Conservation (phyloP, 768 basidiomycete species). For the Leccinum ochraceum region DNA sequence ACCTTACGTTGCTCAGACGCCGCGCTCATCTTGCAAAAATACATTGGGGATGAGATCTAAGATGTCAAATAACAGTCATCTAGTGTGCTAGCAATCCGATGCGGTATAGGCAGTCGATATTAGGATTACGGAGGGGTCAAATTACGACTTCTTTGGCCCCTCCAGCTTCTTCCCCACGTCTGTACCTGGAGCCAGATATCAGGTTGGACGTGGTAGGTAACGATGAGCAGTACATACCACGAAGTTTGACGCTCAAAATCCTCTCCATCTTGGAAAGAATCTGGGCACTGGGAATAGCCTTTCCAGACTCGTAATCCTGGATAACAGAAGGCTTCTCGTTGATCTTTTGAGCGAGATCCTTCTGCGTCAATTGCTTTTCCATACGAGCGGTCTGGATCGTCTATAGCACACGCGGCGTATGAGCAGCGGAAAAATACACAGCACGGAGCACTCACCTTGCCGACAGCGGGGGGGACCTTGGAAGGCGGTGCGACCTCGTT, state of each 20-base stretch:
- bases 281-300: constrained; percentile 84
- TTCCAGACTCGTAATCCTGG: constrained; percentile 88
- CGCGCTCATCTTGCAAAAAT: constrained; percentile 13
- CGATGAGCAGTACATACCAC: constrained; percentile 56
- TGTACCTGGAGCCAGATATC: constrained; percentile 44
- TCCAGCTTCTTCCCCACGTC: constrained; percentile 89
- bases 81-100: constrained; percentile 21
- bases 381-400: constrained; percentile 81
- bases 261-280: constrained; percentile 90
- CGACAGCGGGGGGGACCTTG: constrained; percentile 72
- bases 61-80: constrained; percentile 11
- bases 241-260: constrained; percentile 80
- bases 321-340: constrained; percentile 90
- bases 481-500: constrained; percentile 94
- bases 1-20: constrained; percentile 3
- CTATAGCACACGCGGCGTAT: constrained; percentile 37
- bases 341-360: constrained; percentile 89
- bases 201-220: neutral
- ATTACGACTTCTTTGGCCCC: constrained; percentile 70
- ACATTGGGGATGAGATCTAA: constrained; percentile 31
- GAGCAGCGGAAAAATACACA: neutral
- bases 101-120: constrained; percentile 31
- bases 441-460: constrained; percentile 51
- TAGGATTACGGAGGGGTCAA: constrained; percentile 40
- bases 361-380: constrained; percentile 82